Percentiles rank a stretch among this genome's conserved stretches.
Evolutionary conservation across 2,329 filamentous ascomycete genomes (phyloP).

Genomic region (Arthrinium puccinioides): DNA sequence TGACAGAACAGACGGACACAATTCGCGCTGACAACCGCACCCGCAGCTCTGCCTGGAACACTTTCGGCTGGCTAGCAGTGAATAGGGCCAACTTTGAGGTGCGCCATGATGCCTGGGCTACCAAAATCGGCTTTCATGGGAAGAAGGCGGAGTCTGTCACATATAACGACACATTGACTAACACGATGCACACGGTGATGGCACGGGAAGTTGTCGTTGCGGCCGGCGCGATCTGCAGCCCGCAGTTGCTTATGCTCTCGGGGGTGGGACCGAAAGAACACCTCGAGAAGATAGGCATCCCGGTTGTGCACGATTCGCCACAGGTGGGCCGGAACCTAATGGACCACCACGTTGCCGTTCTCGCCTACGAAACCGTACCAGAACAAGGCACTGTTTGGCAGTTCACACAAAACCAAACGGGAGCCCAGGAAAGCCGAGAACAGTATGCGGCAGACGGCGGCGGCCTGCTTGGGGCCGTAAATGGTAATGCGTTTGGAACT

Average conservation of each 20-base stretch:
- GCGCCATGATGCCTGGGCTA: conserved; percentile 19
- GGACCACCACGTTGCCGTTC: conserved; percentile 11
- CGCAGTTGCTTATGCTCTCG: conserved; percentile 22
- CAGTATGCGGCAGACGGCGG: background rate
- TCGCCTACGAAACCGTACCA: conserved; percentile 8
- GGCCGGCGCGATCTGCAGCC: conserved; percentile 19
- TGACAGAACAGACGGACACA: conserved; percentile 4
- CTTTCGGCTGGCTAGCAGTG: conserved; percentile 8
- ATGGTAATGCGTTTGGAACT: background rate
- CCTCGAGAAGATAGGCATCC: conserved; percentile 16
- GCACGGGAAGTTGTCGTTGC: conserved; percentile 19
- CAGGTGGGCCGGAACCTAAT: conserved; percentile 20
- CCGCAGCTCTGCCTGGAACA: conserved; percentile 10
- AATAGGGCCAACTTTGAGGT: conserved; percentile 8
- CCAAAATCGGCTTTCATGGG: conserved; percentile 25
- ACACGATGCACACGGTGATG: conserved; percentile 22
- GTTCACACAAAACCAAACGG: background rate
- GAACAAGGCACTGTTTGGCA: background rate
- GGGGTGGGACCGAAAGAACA: conserved; percentile 17
- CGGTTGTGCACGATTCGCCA: conserved; percentile 17
- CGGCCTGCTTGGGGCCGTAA: background rate
- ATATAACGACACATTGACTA: conserved; percentile 19
- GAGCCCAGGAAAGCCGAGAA: background rate
- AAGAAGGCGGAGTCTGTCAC: conserved; percentile 27
- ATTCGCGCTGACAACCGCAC: conserved; percentile 9